Base-by-base conservation (phyloP, 192 early-diverging fungal genomes). In the Umbelopsis isabellina region DNA sequence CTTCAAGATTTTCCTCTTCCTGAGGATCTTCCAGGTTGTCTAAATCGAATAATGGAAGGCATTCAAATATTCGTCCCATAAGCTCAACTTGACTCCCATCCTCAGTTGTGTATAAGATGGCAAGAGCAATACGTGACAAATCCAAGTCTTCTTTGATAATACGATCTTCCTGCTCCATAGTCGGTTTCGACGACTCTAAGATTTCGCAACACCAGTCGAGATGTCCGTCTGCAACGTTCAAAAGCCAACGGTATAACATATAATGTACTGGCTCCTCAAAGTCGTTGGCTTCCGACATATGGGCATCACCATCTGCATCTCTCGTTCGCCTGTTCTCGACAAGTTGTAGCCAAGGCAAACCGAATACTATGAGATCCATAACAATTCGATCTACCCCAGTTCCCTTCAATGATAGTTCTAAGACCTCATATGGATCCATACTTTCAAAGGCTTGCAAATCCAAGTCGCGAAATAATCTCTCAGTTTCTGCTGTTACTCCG, bases 61-160 rank as follows among this genome's bases (percentile, higher is more conserved):
- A 86, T 64, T 85, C 85, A 75, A 84, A 84, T 47, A 86, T 84
- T 22, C 84, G 79, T 10, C 78, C 79, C 68, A 83, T 76, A 48
- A 82, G 71, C 8, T 83, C 78, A 52, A 74, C 75, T 21, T 83
- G 76, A 25, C 79, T 53, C 33, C 71, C 72, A 2, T 68, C 80
- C 35, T 83, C 51, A 33, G 78, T 85, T 12, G 82, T 77, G 37
- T 88, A 88, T 53, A 83, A 70, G 49, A 79, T 76, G 0, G 87
- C 73, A 16, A 88, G 50, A 0, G 80, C 82, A 22, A 88, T 37
- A 53, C 82, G 77, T 7, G 85, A 75, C 2, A 88, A 69, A 45
- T 86, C 85, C 51, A 76, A 65, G 44, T 86, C 85, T 22, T 83
- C 77, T 48, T 72, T 81, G 33, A 88, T 81, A 44, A 88, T 82